Evolutionary conservation across 805 yeast genomes (phyloP), one percentile per base, ranked within the genome.

Genomic region (Saccharomyces kudriavzevii): DNA sequence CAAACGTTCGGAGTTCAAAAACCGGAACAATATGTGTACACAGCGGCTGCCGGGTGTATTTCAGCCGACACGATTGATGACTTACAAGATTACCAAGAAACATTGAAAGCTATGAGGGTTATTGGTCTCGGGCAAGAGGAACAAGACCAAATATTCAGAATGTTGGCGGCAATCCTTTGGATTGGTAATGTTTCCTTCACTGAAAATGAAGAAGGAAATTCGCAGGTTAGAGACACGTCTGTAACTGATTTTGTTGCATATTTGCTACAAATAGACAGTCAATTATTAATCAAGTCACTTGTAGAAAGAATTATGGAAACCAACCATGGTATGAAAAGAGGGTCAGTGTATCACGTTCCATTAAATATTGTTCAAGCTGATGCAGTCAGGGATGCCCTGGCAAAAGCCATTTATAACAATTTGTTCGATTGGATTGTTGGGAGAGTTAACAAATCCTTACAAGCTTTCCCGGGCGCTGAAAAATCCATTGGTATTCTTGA

Each of bases 391-490:
- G 97, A 91, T 70, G 96, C 96, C 6, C 75, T 92, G 50, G 96
- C 97, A 8, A 92, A 89, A 71, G 96, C 96, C 2, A 77, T 91
- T 50, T 91, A 91, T 75, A 89, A 83, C 68, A 90, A 89, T 64
- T 74, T 91, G 54, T 91, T 91, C 64, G 97, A 92, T 56, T 90
- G 97, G 97, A 89, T 92, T 63, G 97, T 92, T 20, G 86, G 77
- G 53, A 81, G 97, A 63, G 96, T 92, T 49, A 91, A 91, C 69
- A 70, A 74, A 50, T 86, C 96, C 0, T 77, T 91, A 61, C 80
- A 81, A 17, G 62, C 80, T 1, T 71, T 73, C 52, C 70, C 74
- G 30, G 76, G 77, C 52, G 74, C 71, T 11, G 66, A 74, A 24
- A 86, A 84, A 63, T 85, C 95, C 24, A 84, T 91, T 61, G 97